Evolutionary conservation across 106 monocot genomes (phyloP).

Genomic region (Dendrobium huoshanense): DNA sequence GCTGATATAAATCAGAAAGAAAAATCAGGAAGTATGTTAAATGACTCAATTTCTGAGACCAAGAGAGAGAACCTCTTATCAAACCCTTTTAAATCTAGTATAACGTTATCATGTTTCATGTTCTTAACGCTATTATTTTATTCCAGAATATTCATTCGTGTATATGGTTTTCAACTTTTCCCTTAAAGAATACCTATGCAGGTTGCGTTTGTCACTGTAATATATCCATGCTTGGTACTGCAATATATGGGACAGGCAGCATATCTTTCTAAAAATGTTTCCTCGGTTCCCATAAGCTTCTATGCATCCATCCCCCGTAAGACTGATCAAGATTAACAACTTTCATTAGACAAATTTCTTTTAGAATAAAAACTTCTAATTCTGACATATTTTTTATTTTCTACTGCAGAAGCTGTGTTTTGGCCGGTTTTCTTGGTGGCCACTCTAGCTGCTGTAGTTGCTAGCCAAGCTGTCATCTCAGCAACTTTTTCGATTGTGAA

Average conservation of each 20-base stretch:
- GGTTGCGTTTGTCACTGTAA: constrained; percentile 37
- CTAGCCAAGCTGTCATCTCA: constrained; percentile 83
- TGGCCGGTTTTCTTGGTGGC: constrained; percentile 81
- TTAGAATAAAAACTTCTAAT: background rate
- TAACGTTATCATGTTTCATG: background rate
- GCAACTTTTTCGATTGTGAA: constrained; percentile 93
- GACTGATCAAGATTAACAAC: background rate
- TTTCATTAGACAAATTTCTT: background rate
- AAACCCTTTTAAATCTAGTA: no score
- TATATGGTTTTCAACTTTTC: background rate
- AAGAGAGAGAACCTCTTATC: no score
- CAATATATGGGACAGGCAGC: constrained; percentile 69
- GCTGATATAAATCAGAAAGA: no score
- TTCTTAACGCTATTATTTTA: background rate
- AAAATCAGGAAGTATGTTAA: no score
- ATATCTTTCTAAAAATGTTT: constrained; percentile 36
- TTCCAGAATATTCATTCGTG: background rate
- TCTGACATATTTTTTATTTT: background rate
- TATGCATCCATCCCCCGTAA: constrained; percentile 55
- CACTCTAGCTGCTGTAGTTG: constrained; percentile 77
- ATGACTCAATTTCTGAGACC: no score
- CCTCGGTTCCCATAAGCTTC: constrained; percentile 22
- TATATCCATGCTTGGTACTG: constrained; percentile 44
- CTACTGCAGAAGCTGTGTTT: constrained; percentile 60
- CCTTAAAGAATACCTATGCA: background rate